These are phyloP conservation scores for Guyanaporus albipodus DNA, from an alignment of 768 basidiomycete genomes.

Conservation along the genomic window DNA sequence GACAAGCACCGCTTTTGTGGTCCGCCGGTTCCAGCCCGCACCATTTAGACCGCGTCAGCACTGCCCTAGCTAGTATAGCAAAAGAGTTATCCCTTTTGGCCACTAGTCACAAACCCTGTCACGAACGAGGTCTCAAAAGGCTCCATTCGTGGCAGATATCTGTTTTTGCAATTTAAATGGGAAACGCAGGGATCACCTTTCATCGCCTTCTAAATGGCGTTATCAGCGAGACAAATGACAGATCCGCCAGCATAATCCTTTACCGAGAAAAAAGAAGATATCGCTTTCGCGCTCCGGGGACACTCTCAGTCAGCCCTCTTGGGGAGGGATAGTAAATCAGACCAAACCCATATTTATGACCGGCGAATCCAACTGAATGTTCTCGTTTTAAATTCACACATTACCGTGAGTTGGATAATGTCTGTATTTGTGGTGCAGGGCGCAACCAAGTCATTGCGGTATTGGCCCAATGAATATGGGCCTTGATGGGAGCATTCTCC, in stretches of 20 bases:
- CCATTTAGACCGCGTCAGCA: slow-evolving; percentile 8
- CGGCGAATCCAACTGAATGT: slow-evolving; percentile 8
- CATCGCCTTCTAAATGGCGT: slow-evolving; percentile 18
- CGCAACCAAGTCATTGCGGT: slow-evolving; percentile 10
- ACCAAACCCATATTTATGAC: background rate
- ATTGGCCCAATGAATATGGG: background rate
- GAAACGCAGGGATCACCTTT: slow-evolving; percentile 11
- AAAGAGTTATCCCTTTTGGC: slow-evolving; percentile 13
- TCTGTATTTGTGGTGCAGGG: slow-evolving; percentile 7
- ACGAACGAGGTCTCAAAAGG: slow-evolving; percentile 3
- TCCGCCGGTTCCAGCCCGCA: background rate
- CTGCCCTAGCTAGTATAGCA: slow-evolving; percentile 19
- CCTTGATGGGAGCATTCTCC: slow-evolving; percentile 5
- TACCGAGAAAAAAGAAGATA: background rate
- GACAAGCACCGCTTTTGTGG: background rate
- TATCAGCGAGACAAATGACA: slow-evolving; percentile 16
- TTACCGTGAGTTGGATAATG: slow-evolving; percentile 1
- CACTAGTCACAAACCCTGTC: slow-evolving; percentile 14
- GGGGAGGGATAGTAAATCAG: slow-evolving; percentile 2
- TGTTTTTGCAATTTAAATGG: slow-evolving; percentile 16
- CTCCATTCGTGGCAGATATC: slow-evolving; percentile 13
- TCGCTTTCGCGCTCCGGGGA: slow-evolving; percentile 17
- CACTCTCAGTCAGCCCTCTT: slow-evolving; percentile 1
- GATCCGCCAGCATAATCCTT: slow-evolving; percentile 6
- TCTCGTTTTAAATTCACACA: slow-evolving; percentile 18